Conservation (phyloP, 345 rosid species). For the Ceriops zippeliana region DNA sequence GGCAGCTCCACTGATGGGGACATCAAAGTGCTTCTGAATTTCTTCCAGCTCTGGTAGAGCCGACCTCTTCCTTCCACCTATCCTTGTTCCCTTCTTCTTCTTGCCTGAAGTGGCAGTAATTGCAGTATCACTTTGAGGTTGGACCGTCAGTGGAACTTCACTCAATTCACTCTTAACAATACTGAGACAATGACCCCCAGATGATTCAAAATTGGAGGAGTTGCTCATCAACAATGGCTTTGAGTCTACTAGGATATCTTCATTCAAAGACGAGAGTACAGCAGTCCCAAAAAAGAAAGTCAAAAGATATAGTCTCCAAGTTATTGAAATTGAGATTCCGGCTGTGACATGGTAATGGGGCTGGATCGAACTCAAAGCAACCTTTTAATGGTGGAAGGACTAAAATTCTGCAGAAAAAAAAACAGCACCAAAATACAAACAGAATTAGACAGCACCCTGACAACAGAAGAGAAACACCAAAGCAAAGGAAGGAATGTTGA, state of each 20-base stretch:
- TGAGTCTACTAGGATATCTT: slow-evolving; percentile 7
- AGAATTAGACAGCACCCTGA: too few species aligned
- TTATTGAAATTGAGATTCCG: background rate
- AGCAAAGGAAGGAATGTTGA: background rate
- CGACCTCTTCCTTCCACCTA: slow-evolving; percentile 21
- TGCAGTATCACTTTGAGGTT: too few species aligned
- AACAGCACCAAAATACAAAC: background rate
- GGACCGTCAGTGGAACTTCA: background rate
- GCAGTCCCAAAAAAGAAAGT: background rate
- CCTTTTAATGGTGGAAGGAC: slow-evolving; percentile 12
- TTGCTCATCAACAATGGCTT: slow-evolving; percentile 10
- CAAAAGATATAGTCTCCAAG: background rate
- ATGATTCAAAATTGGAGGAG: background rate
- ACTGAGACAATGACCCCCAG: background rate
- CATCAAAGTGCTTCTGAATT: slow-evolving; percentile 45
- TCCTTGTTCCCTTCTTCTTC: slow-evolving; percentile 8
- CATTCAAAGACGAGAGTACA: background rate
- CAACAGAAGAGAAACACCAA: background rate
- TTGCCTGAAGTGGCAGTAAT: background rate
- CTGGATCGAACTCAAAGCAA: background rate
- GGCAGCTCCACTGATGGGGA: slow-evolving; percentile 64
- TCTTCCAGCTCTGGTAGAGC: slow-evolving; percentile 34
- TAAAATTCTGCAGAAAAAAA: slow-evolving; percentile 2
- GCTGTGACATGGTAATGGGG: background rate
- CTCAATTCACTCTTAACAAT: background rate